phyloP scores from a whole-genome alignment of 106 monocot genomes.

The Phalaenopsis equestris region DNA sequence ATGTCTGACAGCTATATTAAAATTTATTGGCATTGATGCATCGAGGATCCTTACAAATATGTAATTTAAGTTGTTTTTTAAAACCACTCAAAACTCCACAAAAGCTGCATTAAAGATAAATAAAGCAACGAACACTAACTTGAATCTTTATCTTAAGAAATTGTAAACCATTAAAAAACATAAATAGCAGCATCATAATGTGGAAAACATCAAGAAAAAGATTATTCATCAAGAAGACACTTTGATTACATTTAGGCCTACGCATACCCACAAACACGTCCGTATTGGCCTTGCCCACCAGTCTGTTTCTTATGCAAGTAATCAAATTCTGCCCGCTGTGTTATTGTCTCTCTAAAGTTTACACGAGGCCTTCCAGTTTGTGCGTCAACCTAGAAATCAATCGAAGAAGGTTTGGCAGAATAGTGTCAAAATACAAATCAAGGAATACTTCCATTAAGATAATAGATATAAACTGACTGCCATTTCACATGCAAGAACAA shows the following conservation, averaged over 20 bases:
- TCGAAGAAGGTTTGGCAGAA: not conserved
- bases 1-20: not conserved
- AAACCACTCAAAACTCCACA: not conserved
- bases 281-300: conserved; percentile 99
- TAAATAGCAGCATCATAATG: not conserved
- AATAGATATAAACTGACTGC: not conserved
- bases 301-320: conserved; percentile 98
- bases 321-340: conserved; percentile 86
- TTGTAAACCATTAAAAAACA: not conserved
- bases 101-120: not conserved
- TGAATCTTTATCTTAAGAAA: not conserved
- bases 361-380: conserved; percentile 90
- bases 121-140: not conserved
- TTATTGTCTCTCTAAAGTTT: conserved; percentile 89
- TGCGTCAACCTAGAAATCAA: conserved; percentile 75
- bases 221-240: not conserved
- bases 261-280: conserved; percentile 84
- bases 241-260: not conserved
- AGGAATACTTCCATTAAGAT: not conserved
- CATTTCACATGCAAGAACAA: not conserved
- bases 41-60: not conserved
- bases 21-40: not conserved
- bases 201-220: not conserved
- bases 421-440: not conserved
- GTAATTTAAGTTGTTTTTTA: not conserved